Evolutionary conservation across 116 monocot species (phyloP).

Genomic region (Cymodocea nodosa): DNA sequence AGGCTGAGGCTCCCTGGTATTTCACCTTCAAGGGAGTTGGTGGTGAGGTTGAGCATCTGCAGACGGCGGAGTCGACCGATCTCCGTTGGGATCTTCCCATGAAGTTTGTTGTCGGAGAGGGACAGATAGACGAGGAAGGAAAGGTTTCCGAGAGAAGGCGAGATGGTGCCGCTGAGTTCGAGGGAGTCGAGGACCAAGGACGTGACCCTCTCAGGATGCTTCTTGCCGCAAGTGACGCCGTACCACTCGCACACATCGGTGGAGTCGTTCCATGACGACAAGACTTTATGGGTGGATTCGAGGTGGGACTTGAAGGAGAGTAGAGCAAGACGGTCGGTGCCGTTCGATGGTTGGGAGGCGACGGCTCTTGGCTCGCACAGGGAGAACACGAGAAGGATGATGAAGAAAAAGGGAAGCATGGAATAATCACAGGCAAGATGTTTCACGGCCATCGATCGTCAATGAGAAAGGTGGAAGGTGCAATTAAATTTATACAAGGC

Average conservation of each 20-base stretch:
- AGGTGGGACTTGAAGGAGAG: too few species aligned
- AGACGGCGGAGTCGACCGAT: neutral
- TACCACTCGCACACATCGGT: conserved; percentile 2
- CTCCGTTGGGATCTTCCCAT: neutral
- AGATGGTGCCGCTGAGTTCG: conserved; percentile 22
- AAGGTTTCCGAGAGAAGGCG: conserved; percentile 21
- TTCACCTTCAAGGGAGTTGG: neutral
- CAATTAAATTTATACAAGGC: too few species aligned
- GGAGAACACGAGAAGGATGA: too few species aligned
- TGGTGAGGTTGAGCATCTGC: neutral
- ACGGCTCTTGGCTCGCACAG: too few species aligned
- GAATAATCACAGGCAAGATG: too few species aligned
- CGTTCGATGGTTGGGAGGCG: too few species aligned
- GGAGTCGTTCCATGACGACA: conserved; percentile 7
- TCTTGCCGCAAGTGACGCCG: neutral
- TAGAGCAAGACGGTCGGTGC: too few species aligned
- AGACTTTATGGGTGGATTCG: too few species aligned
- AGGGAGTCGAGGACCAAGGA: neutral
- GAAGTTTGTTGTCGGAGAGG: conserved; percentile 1
- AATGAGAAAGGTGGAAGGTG: too few species aligned
- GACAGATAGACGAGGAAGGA: conserved; percentile 4
- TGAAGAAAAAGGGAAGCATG: too few species aligned
- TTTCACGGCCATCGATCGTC: too few species aligned
- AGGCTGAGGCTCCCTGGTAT: too few species aligned
- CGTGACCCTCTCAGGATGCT: neutral